phyloP scores from a whole-genome alignment of 805 yeast genomes.

The Nakazawaea wickerhamii region DNA sequence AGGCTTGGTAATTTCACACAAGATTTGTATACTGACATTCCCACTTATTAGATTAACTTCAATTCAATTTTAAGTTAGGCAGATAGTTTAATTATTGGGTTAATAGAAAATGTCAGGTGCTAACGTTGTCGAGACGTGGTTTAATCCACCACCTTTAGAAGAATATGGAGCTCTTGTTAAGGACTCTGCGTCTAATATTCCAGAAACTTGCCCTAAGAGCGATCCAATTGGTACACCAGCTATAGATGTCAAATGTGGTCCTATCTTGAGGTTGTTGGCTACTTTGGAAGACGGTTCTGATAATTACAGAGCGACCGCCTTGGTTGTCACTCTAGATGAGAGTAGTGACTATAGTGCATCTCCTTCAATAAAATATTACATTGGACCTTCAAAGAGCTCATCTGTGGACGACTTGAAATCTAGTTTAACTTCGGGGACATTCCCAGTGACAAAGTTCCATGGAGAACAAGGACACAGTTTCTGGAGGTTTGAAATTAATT shows the following conservation, averaged over 20 bases:
- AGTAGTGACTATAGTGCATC: constrained; percentile 18
- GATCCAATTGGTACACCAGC: constrained; percentile 23
- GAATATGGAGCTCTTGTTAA: constrained; percentile 19
- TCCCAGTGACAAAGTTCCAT: constrained; percentile 40
- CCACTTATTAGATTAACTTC: neutral
- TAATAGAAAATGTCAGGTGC: neutral
- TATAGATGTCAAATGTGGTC: constrained; percentile 65
- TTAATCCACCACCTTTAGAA: constrained; percentile 23
- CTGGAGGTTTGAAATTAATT: constrained; percentile 57
- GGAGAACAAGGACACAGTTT: constrained; percentile 37
- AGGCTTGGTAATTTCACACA: neutral
- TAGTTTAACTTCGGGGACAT: constrained; percentile 32
- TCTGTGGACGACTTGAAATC: constrained; percentile 14
- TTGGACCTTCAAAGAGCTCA: constrained; percentile 28
- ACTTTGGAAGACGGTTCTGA: constrained; percentile 43
- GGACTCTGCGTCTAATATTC: constrained; percentile 15
- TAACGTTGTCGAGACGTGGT: constrained; percentile 19
- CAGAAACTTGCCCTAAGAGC: constrained; percentile 9
- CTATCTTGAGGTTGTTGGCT: constrained; percentile 63
- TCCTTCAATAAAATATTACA: constrained; percentile 28
- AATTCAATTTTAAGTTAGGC: no score
- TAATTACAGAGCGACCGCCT: constrained; percentile 62
- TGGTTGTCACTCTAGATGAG: constrained; percentile 54
- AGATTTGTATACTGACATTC: no score
- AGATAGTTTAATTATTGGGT: no score